These are phyloP conservation scores for Urtica urens DNA, from an alignment of 306 rosid genomes.

Conservation along the genomic window DNA sequence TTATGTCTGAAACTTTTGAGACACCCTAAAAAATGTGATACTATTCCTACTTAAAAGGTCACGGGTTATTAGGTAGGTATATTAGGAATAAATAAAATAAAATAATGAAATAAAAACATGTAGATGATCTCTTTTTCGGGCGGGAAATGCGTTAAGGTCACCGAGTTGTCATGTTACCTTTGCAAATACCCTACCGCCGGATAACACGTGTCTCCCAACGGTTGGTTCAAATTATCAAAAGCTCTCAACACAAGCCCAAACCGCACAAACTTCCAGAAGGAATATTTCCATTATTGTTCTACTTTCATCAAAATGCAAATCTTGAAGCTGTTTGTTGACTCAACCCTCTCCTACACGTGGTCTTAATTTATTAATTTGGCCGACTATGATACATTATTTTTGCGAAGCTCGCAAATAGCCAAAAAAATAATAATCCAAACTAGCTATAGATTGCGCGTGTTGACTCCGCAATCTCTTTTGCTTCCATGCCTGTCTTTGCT, in stretches of 20 bases:
- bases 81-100: too few relatives aligned
- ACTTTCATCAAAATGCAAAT: not conserved
- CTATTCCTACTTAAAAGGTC: too few relatives aligned
- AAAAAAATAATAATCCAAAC: not conserved
- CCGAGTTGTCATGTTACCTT: conserved; percentile 18
- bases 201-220: conserved; percentile 7
- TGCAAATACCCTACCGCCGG: not conserved
- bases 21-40: too few relatives aligned
- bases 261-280: not conserved
- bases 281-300: not conserved
- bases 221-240: not conserved
- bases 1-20: too few relatives aligned
- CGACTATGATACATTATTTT: not conserved
- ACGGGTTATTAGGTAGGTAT: too few relatives aligned
- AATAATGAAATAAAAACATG: conserved; percentile 13
- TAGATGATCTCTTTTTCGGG: conserved; percentile 28
- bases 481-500: not conserved
- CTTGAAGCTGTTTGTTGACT: not conserved
- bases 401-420: too few relatives aligned
- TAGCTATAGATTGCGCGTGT: conserved; percentile 4
- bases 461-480: not conserved
- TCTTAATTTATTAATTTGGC: not conserved
- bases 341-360: not conserved
- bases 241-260: not conserved
- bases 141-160: conserved; percentile 29